These are phyloP conservation scores for Coemansia sp. DNA, from an alignment of 192 early-diverging fungal genomes.

Conservation along the genomic window DNA sequence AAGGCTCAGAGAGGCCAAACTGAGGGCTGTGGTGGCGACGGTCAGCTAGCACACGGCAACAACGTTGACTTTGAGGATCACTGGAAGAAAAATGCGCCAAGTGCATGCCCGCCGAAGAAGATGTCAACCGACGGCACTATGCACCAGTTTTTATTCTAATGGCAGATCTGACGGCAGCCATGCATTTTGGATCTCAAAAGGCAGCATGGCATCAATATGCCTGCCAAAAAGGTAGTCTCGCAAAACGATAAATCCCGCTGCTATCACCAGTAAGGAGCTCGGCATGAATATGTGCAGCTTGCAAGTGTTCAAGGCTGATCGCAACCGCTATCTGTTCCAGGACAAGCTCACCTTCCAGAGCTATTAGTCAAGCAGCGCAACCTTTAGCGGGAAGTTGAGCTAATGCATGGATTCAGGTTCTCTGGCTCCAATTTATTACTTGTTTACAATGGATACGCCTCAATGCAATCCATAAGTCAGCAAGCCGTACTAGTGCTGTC, in stretches of 20 bases:
- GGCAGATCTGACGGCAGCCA: conserved; percentile 89
- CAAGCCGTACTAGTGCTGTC: conserved; percentile 7
- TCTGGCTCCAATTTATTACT: conserved; percentile 89
- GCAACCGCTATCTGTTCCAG: conserved; percentile 76
- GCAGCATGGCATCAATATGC: conserved; percentile 94
- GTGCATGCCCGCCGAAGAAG: conserved; percentile 50
- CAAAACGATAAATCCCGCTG: conserved; percentile 91
- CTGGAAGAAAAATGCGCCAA: conserved; percentile 50
- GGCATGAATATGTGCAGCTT: conserved; percentile 97
- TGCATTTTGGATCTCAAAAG: conserved; percentile 98
- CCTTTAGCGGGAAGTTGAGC: conserved; percentile 75
- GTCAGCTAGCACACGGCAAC: too few species aligned
- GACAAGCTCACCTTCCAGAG: conserved; percentile 69
- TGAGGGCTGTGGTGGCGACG: too few species aligned
- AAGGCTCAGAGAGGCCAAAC: too few species aligned
- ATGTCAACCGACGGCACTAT: conserved; percentile 52
- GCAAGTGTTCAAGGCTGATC: conserved; percentile 89
- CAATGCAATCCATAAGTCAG: conserved; percentile 18
- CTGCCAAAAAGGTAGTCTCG: conserved; percentile 76
- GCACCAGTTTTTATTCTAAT: conserved; percentile 86
- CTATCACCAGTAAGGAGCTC: conserved; percentile 38
- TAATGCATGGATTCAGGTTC: conserved; percentile 83
- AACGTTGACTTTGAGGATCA: too few species aligned
- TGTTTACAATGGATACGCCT: conserved; percentile 82
- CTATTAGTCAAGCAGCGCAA: conserved; percentile 73